Evolutionary conservation across 441 rosid species (phyloP).

Genomic region (Gossypium gossypioides): DNA sequence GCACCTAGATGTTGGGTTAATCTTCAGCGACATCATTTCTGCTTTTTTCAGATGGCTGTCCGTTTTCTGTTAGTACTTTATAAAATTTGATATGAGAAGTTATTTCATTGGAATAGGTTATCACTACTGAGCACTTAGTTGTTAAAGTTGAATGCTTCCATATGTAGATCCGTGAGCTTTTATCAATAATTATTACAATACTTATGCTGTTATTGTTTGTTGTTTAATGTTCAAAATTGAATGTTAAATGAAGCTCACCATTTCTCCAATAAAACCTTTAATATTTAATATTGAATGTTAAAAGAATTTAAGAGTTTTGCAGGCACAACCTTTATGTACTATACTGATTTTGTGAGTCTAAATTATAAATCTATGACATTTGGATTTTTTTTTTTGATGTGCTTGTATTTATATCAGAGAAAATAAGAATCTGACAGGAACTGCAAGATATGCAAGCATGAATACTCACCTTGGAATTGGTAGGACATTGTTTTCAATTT

Average conservation of each 20-base stretch:
- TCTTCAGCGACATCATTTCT: background rate
- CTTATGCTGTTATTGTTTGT: background rate
- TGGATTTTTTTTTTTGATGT: background rate
- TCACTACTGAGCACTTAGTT: background rate
- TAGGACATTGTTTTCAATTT: slow-evolving; percentile 17
- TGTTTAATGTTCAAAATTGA: background rate
- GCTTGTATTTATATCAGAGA: slow-evolving; percentile 47
- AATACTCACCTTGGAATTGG: slow-evolving; percentile 98
- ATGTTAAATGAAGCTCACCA: background rate
- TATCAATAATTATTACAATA: background rate
- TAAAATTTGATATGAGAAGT: background rate
- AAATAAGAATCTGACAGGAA: slow-evolving; percentile 89
- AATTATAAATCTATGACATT: background rate
- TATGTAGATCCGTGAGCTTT: background rate
- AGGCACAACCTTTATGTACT: background rate
- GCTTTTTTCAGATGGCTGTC: background rate
- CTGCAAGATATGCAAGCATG: slow-evolving; percentile 99
- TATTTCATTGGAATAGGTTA: background rate
- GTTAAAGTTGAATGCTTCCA: background rate
- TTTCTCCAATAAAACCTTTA: background rate
- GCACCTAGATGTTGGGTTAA: background rate
- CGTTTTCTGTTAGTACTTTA: background rate
- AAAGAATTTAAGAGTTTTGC: background rate
- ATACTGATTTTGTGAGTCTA: background rate
- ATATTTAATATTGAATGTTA: background rate